phyloP scores from a whole-genome alignment of 2,329 filamentous ascomycete species.

The Penicillium expansum region DNA sequence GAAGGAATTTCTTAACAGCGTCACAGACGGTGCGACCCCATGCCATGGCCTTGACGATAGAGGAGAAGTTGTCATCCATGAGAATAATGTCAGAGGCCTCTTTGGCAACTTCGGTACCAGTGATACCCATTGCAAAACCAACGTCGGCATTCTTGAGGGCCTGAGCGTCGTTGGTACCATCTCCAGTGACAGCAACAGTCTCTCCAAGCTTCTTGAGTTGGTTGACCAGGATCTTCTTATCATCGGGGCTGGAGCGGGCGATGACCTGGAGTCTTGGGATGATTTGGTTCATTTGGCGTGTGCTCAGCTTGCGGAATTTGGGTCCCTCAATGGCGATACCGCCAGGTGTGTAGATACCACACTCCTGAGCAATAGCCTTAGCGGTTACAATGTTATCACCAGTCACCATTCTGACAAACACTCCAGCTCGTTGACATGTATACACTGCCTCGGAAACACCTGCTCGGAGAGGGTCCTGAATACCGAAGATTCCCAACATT shows the following conservation, averaged over 20 bases:
- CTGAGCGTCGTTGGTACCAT: slow-evolving; percentile 80
- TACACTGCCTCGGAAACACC: slow-evolving; percentile 72
- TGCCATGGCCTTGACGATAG: slow-evolving; percentile 78
- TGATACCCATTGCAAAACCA: slow-evolving; percentile 82
- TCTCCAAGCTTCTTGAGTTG: slow-evolving; percentile 70
- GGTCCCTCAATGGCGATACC: slow-evolving; percentile 76
- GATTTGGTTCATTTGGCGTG: slow-evolving; percentile 62
- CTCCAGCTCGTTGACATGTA: slow-evolving; percentile 71
- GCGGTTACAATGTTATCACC: slow-evolving; percentile 79
- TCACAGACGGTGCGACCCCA: slow-evolving; percentile 79
- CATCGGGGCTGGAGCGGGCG: slow-evolving; percentile 71
- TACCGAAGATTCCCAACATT: slow-evolving; percentile 70
- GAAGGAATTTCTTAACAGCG: slow-evolving; percentile 71
- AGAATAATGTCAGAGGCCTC: slow-evolving; percentile 81
- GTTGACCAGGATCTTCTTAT: slow-evolving; percentile 71
- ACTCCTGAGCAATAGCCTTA: slow-evolving; percentile 74
- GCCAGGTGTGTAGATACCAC: slow-evolving; percentile 67
- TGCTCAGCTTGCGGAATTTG: slow-evolving; percentile 69
- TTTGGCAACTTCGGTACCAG: slow-evolving; percentile 79
- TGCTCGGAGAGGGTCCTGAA: slow-evolving; percentile 74
- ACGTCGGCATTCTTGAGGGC: slow-evolving; percentile 78
- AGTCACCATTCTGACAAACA: slow-evolving; percentile 81
- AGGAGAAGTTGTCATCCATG: slow-evolving; percentile 84
- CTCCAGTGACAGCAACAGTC: slow-evolving; percentile 78
- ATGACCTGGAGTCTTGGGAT: slow-evolving; percentile 69